Evolutionary conservation across 2,329 filamentous ascomycete species (phyloP), one percentile per base, ranked within the genome.

Genomic region (Grosmannia serpens): DNA sequence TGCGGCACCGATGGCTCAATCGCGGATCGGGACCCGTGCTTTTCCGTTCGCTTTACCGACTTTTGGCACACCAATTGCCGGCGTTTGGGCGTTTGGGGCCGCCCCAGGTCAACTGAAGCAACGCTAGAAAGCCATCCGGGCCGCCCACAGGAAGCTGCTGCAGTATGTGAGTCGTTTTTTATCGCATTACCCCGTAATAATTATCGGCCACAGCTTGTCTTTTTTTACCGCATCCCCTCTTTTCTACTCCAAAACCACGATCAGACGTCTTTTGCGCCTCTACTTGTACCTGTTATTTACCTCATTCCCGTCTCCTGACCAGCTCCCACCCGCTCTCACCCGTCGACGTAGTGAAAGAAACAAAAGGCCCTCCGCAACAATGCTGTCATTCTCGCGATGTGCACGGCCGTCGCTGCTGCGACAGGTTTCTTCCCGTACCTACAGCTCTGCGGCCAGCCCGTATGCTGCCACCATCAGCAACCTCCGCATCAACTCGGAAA

Each of bases 401-500:
- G 70, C 74, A 69, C 75, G 81, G 80, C 78, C 85, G 81, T 77
- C 85, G 79, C 82, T 76, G 75, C 82, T 79, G 78, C 84, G 75
- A 81, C 86, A 80, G 68, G 69, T 75, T 62, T 72, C 78, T 70
- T 82, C 83, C 72, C 86, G 90, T 73, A 75, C 79, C 67, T 95
- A 95, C 79, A 86, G 87, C 71, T 86, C 87, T 56, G 75, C 80
- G 65, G 80, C 80, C 62, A 82, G 84, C 65, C 83, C 83, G 63
- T 92, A 92, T 73, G 75, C 85, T 66, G 74, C 82, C 68, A 92
- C 88, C 60, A 79, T 86, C 71, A 78, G 86, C 70, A 97, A 97
- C 81, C 84, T 97, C 70, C 88, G 90, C 76, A 91, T 97, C 80
- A 96, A 91, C 75, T 72, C 79, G 73, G 86, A 96, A 66, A 99